Percentiles rank a stretch among this genome's conserved stretches.
These are phyloP conservation scores for Nakazawaea ishiwadae DNA, from an alignment of 805 yeast species.

Conservation along the genomic window DNA sequence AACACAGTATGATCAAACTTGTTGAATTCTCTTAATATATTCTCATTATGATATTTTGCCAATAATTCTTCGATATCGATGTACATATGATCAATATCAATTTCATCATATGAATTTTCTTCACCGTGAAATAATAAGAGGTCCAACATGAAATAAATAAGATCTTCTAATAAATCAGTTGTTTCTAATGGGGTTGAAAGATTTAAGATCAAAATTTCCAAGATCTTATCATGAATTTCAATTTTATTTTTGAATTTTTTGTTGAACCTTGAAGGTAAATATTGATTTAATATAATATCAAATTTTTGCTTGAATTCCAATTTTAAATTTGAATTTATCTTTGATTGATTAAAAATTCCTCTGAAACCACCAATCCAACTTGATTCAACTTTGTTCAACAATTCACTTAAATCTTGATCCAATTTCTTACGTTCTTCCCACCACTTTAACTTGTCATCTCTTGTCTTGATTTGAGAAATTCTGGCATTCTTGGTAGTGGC, in stretches of 20 bases:
- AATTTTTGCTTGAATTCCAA: constrained; percentile 32
- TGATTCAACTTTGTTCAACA: constrained; percentile 56
- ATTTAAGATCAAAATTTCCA: constrained; percentile 47
- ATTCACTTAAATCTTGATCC: constrained; percentile 48
- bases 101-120: constrained; percentile 58
- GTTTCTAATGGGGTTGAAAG: constrained; percentile 33
- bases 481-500: constrained; percentile 49
- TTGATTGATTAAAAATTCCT: constrained; percentile 47
- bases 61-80: constrained; percentile 47
- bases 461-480: constrained; percentile 47
- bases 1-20: constrained; percentile 55
- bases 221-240: constrained; percentile 36
- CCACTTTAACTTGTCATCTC: constrained; percentile 66
- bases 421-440: constrained; percentile 66
- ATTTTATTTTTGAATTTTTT: constrained; percentile 17
- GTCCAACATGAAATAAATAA: constrained; percentile 60
- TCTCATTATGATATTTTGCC: constrained; percentile 23
- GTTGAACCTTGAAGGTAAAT: constrained; percentile 41
- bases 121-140: constrained; percentile 59
- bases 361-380: constrained; percentile 77
- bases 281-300: constrained; percentile 33
- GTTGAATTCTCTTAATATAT: constrained; percentile 6
- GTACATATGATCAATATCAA: constrained; percentile 53
- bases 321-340: constrained; percentile 22
- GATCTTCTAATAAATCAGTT: constrained; percentile 49